These are phyloP conservation scores for Cryptosporidium xiaoi DNA, from an alignment of 169 alveolate species.

Conservation along the genomic window DNA sequence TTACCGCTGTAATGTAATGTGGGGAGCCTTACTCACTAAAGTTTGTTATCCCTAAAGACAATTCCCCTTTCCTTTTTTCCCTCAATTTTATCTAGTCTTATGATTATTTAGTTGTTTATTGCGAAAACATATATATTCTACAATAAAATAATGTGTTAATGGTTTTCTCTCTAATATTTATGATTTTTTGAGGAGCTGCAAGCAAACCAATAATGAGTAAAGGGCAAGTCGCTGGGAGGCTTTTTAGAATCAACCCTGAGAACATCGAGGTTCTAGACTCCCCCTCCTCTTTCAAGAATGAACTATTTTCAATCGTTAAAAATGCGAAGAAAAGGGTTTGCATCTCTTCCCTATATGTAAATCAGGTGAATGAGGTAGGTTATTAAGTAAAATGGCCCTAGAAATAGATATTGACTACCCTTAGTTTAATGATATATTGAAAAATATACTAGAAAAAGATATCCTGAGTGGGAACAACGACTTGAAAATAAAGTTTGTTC, in stretches of 20 bases:
- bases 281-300: constrained; percentile 39
- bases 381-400: neutral
- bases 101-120: too few relatives aligned
- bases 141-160: too few relatives aligned
- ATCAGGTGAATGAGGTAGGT: constrained; percentile 47
- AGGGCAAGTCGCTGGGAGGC: constrained; percentile 2
- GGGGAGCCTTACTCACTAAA: constrained; percentile 55
- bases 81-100: too few relatives aligned
- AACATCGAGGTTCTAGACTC: constrained; percentile 41
- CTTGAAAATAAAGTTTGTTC: constrained; percentile 23
- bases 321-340: constrained; percentile 44
- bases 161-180: too few relatives aligned
- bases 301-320: constrained; percentile 15
- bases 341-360: constrained; percentile 50
- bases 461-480: neutral
- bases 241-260: constrained; percentile 21
- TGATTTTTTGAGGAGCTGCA: neutral
- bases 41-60: too few relatives aligned
- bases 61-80: too few relatives aligned
- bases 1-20: constrained; percentile 48
- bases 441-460: neutral
- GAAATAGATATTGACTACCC: neutral
- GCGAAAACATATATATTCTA: too few relatives aligned
- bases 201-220: neutral
- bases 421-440: neutral